Evolutionary conservation across 139 green algal species (phyloP), one percentile per base, ranked within the genome.

Genomic region (Chlorella sp.): DNA sequence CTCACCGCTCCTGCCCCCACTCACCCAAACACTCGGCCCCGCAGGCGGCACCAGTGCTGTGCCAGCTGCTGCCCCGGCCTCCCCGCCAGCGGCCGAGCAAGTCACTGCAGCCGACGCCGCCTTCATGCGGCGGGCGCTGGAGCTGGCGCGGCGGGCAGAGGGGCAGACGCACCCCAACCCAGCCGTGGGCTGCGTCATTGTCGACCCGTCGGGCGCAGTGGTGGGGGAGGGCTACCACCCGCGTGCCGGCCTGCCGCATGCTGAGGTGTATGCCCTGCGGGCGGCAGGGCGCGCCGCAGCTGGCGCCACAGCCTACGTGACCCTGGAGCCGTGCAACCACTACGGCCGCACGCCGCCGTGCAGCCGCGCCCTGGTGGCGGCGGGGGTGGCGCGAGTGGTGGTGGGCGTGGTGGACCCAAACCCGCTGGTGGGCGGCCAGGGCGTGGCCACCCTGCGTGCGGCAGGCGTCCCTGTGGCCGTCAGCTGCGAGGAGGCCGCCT

Each of bases 241-340:
- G 8, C 94, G 96, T 60, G 96, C 97, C 32, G 97, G 97, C 70
- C 90, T 97, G 91, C 97, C 97, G 1, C 97, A 99, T 81, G 97
- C 97, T 11, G 97, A 99, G 89, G 97, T 99, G 36, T 99, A 96
- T 82, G 97, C 97, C 8, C 89, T 99, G 62, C 80, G 95, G 11
- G 96, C 88, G 56, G 96, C 96, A 87, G 94, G 95, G 87, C 43
- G 69, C 38, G 28, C 32, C 11, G 96, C 95, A 4, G 26, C 87
- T 51, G 96, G 96, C 14, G 95, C 93, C 28, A 99, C 97, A 16
- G 97, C 97, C 9, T 99, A 99, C 91, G 97, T 99, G 9, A 99
- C 94, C 0, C 90, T 99, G 34, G 97, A 99, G 92, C 97, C 97
- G 0, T 99, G 97, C 93, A 96, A 98, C 89, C 97, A 99, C 88